Evolutionary conservation across 106 monocot species (phyloP).

Genomic region (Dendrobium nobile): DNA sequence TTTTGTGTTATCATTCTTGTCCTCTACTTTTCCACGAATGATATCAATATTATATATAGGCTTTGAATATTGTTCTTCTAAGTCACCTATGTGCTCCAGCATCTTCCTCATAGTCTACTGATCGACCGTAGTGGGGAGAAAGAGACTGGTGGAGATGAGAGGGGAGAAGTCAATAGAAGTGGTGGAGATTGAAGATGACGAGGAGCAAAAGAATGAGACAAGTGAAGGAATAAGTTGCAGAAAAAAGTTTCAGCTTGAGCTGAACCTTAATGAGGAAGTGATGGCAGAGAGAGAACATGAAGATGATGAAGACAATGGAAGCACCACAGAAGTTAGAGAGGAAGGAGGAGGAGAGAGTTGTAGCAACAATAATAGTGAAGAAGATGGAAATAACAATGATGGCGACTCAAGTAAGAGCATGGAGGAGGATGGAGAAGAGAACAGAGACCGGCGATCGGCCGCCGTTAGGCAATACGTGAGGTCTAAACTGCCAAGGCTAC

Average conservation of each 20-base stretch:
- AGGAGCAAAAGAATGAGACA: conserved; percentile 6
- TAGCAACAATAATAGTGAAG: conserved; percentile 7
- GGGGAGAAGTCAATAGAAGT: neutral
- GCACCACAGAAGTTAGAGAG: neutral
- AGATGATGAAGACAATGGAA: no score
- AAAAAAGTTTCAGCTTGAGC: conserved; percentile 1
- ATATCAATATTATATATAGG: conserved; percentile 1
- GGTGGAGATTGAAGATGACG: conserved; percentile 5
- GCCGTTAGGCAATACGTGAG: conserved; percentile 27
- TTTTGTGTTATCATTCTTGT: neutral
- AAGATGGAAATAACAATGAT: conserved; percentile 5
- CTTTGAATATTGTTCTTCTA: neutral
- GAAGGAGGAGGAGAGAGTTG: conserved; percentile 1
- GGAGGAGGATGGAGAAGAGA: neutral
- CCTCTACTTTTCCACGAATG: neutral
- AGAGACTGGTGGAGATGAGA: neutral
- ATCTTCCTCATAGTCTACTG: neutral
- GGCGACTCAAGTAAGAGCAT: neutral
- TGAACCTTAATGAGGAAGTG: conserved; percentile 30
- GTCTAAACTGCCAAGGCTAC: conserved; percentile 32
- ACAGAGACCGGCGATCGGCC: neutral
- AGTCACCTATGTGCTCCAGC: neutral
- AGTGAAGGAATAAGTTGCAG: conserved; percentile 3
- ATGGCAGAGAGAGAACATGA: neutral
- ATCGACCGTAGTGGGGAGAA: neutral